Evolutionary conservation across 1,139 yeast species (phyloP).

Genomic region (Blastobotrys illinoisensis): DNA sequence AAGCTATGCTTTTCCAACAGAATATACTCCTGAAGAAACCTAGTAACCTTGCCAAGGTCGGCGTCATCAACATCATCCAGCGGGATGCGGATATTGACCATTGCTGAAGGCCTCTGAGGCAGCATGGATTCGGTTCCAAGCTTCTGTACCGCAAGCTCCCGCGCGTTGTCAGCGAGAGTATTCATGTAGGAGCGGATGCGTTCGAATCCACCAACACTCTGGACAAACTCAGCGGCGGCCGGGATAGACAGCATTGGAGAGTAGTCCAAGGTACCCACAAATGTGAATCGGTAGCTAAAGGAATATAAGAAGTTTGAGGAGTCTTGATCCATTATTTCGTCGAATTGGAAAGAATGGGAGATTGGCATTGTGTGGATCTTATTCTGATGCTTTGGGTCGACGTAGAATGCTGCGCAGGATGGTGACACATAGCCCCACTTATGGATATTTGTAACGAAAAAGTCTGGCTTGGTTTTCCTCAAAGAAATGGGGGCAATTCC

Average conservation of each 20-base stretch:
- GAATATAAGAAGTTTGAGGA: slow-evolving; percentile 10
- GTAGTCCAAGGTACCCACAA: slow-evolving; percentile 36
- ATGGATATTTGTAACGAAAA: slow-evolving; percentile 58
- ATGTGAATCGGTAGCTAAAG: slow-evolving; percentile 29
- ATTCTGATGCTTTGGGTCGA: slow-evolving; percentile 46
- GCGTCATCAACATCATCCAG: slow-evolving; percentile 11
- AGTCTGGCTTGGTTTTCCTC: slow-evolving; percentile 49
- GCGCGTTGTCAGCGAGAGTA: slow-evolving; percentile 42
- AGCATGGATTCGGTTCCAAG: slow-evolving; percentile 23
- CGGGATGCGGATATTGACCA: slow-evolving; percentile 48
- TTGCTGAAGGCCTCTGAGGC: slow-evolving; percentile 32
- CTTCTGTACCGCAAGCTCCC: slow-evolving; percentile 34
- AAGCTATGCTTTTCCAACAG: slow-evolving; percentile 38
- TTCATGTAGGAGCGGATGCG: slow-evolving; percentile 45
- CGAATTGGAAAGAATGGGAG: slow-evolving; percentile 30
- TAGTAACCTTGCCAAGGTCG: slow-evolving; percentile 10
- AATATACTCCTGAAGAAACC: slow-evolving; percentile 19
- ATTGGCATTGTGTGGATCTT: slow-evolving; percentile 55
- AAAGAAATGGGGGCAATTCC: slow-evolving; percentile 52
- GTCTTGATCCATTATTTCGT: slow-evolving; percentile 15
- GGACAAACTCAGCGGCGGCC: slow-evolving; percentile 49
- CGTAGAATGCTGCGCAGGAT: slow-evolving; percentile 57
- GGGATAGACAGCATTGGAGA: slow-evolving; percentile 32
- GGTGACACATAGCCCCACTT: slow-evolving; percentile 64
- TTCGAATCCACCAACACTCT: slow-evolving; percentile 57